phyloP scores from a whole-genome alignment of 495 filamentous ascomycete genomes.

The Glutinoglossum americanum region DNA sequence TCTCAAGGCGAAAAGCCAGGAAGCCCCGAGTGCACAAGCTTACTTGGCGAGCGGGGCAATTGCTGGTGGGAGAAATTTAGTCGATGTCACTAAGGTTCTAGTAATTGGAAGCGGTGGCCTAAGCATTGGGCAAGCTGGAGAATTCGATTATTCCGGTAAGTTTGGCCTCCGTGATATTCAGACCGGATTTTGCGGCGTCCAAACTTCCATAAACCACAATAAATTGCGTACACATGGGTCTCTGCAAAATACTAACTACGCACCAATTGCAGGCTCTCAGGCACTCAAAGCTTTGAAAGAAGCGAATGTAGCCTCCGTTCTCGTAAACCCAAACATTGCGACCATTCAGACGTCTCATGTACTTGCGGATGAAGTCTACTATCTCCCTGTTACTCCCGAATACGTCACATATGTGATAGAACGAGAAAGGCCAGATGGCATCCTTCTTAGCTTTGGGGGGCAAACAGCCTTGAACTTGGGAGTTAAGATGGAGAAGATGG shows the following conservation, averaged over 20 bases:
- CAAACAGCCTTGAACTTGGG: slow-evolving; percentile 93
- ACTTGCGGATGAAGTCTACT: slow-evolving; percentile 93
- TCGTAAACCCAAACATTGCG: slow-evolving; percentile 97
- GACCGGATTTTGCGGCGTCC: not conserved
- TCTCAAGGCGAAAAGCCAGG: slow-evolving; percentile 25
- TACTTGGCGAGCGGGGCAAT: slow-evolving; percentile 75
- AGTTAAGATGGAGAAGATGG: slow-evolving; percentile 93
- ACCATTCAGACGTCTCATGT: slow-evolving; percentile 98
- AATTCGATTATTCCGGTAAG: slow-evolving; percentile 95
- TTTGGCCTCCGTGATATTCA: not conserved
- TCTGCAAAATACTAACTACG: not conserved
- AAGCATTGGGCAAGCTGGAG: slow-evolving; percentile 93
- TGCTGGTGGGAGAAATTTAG: slow-evolving; percentile 42
- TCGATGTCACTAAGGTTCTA: slow-evolving; percentile 96
- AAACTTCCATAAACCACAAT: not conserved
- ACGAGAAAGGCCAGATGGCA: slow-evolving; percentile 79
- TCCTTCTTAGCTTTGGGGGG: slow-evolving; percentile 88
- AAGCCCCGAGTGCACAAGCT: slow-evolving; percentile 64
- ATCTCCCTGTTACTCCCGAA: slow-evolving; percentile 88
- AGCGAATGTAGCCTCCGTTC: slow-evolving; percentile 77
- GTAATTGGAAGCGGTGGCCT: slow-evolving; percentile 90
- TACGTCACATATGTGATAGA: slow-evolving; percentile 95
- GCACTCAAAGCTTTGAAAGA: slow-evolving; percentile 54
- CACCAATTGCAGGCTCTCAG: slow-evolving; percentile 3
- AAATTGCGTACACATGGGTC: not conserved